Evolutionary conservation across 2,329 filamentous ascomycete genomes (phyloP), one percentile per base, ranked within the genome.

Genomic region (Bipolaris cookei): DNA sequence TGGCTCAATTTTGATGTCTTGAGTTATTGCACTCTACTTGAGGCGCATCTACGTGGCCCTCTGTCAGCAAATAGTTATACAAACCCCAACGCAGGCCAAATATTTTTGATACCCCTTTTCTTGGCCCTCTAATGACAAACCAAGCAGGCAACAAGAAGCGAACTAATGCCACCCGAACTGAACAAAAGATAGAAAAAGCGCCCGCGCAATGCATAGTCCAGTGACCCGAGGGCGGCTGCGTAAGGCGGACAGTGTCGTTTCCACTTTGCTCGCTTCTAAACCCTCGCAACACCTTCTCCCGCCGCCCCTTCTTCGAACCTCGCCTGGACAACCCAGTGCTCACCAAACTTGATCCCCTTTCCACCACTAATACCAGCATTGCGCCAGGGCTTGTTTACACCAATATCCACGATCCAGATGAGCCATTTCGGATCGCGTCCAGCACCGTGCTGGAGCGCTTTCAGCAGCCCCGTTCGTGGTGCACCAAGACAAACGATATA

Each of bases 401-500:
- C 94, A 63, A 97, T 89, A 73, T 99, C 95, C 2, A 89, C 92
- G 11, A 98, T 86, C 71, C 87, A 91, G 1, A 98, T 80, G 51
- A 89, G 86, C 92, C 93, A 97, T 56, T 86, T 82, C 18, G 73
- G 74, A 56, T 79, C 79, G 4, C 69, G 59, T 30, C 76, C 84
- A 44, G 85, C 82, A 0, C 83, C 86, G 5, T 84, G 83, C 20
- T 86, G 84, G 62, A 97, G 82, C 0, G 90, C 91, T 67, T 91
- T 90, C 6, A 97, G 78, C 1, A 98, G 79, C 0, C 95, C 95
- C 2, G 87, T 88, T 71, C 97, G 92, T 0, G 95, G 94, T 1
- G 91, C 92, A 1, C 91, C 94, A 51, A 98, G 86, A 28, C 90
- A 89, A 3, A 97, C 88, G 21, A 98, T 88, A 59, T 90, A 92